Base-by-base conservation (phyloP, 768 basidiomycete genomes). In the Gelatoporia subvermispora region DNA sequence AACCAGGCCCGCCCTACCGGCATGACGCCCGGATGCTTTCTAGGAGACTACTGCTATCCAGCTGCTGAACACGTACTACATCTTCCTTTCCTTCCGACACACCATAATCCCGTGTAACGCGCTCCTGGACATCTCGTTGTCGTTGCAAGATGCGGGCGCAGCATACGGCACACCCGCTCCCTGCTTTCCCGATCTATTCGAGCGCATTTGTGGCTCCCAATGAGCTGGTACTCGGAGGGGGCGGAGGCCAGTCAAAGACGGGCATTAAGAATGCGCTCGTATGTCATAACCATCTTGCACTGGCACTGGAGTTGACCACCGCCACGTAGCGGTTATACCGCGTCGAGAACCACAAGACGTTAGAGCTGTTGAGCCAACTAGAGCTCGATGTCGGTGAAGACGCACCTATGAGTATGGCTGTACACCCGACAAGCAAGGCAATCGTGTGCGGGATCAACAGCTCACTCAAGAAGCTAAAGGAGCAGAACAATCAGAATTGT, bases 231-330 rank as follows among this genome's bases (percentile, higher is more conserved):
- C 73, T 95, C 5, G 95, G 93, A 1, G 96, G 94, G 3, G 96
- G 96, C 17, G 88, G 88, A 1, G 95, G 95, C 16, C 78, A 88
- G 11, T 81, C 87, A 9, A 79, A 79, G 53, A 92, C 78, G 45
- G 96, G 96, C 3, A 87, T 99, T 51, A 90, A 92, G 73, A 99
- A 99, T 70, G 91, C 92, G 65, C 68, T 99, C 56, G 95, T 91
- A 55, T 60, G 87, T 71, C 15, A 22, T 10, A 23, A 4, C 34
- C 3, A 25, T 8, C 13, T 38, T 3, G 16, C 35, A 22, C 36
- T n/a, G 9, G 34, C 8, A 31, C 17, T 37, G 18, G 17, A 31
- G 18, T 13, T 21, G 15, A 17, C 22, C 5, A n/a, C 17, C 20
- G 9, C 35, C 9, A 11, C 18, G 16, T 57, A 93, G 91, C 77